These are phyloP conservation scores for Vanrija sp. DNA, from an alignment of 1,284 basidiomycete genomes.

Conservation along the genomic window DNA sequence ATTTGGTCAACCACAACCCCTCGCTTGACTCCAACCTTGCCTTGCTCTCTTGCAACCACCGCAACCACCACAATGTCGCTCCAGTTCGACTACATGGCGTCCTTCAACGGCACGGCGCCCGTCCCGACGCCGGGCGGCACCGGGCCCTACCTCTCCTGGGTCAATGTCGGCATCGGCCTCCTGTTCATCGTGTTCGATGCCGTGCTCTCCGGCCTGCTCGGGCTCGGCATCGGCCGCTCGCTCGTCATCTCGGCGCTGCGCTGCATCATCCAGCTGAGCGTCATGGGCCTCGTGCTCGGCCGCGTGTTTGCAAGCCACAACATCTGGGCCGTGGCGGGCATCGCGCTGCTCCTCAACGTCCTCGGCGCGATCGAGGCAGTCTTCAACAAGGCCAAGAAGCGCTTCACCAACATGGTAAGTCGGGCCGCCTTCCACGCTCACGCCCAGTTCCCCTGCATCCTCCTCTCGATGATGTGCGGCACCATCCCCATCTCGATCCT, in stretches of 20 bases:
- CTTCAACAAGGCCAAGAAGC: constrained; percentile 68
- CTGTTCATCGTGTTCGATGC: constrained; percentile 59
- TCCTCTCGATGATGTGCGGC: constrained; percentile 65
- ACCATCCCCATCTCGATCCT: constrained; percentile 76
- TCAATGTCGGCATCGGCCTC: constrained; percentile 68
- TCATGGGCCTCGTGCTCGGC: constrained; percentile 66
- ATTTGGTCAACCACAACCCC: too few relatives aligned
- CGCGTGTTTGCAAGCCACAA: constrained; percentile 69
- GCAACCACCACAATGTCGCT: too few relatives aligned
- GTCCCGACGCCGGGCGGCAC: too few relatives aligned
- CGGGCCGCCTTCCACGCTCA: background rate
- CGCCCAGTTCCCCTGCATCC: constrained; percentile 63
- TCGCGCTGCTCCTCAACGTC: constrained; percentile 68
- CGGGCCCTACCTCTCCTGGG: constrained; percentile 55
- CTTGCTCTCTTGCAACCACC: too few relatives aligned
- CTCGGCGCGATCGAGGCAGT: constrained; percentile 59
- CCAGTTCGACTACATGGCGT: too few relatives aligned
- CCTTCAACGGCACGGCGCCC: too few relatives aligned
- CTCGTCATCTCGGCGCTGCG: constrained; percentile 65
- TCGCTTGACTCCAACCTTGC: too few relatives aligned
- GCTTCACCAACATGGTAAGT: constrained; percentile 68
- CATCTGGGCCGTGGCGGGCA: constrained; percentile 67
- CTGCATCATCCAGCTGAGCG: constrained; percentile 69
- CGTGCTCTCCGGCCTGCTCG: constrained; percentile 59
- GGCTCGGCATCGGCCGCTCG: constrained; percentile 64